A percentile compares a stretch with the other conserved stretches of the same genome.
phyloP scores from a whole-genome alignment of 345 rosid species.

The Brassica incana region DNA sequence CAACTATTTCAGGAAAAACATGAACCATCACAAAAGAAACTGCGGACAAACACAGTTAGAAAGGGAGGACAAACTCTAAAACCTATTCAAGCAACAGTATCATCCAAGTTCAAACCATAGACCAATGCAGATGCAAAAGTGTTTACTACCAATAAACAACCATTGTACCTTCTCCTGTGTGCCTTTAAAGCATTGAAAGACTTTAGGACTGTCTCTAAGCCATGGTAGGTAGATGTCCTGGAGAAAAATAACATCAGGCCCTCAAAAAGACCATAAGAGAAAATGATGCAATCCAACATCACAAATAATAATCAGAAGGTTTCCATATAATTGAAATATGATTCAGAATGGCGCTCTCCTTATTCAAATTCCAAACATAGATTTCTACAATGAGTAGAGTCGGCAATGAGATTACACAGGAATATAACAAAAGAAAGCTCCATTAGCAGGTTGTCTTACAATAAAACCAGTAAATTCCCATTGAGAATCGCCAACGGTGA shows the following conservation, averaged over 20 bases:
- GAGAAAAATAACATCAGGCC: slow-evolving; percentile 81
- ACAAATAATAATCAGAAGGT: background rate
- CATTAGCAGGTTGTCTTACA: slow-evolving; percentile 94
- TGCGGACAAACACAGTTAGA: background rate
- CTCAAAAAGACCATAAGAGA: slow-evolving; percentile 39
- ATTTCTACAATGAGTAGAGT: slow-evolving; percentile 52
- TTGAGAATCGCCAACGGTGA: slow-evolving; percentile 69
- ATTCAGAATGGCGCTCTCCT: slow-evolving; percentile 30
- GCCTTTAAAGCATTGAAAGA: slow-evolving; percentile 80
- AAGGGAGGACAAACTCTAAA: background rate
- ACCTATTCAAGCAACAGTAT: background rate
- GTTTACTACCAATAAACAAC: slow-evolving; percentile 69
- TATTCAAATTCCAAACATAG: slow-evolving; percentile 27
- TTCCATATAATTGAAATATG: background rate
- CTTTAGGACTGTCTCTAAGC: slow-evolving; percentile 81
- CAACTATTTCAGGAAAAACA: slow-evolving; percentile 36
- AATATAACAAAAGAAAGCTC: slow-evolving; percentile 48
- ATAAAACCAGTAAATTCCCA: slow-evolving; percentile 90
- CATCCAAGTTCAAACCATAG: background rate
- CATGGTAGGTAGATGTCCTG: slow-evolving; percentile 69
- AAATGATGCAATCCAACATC: slow-evolving; percentile 23
- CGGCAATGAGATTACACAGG: slow-evolving; percentile 52
- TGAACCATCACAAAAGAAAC: slow-evolving; percentile 54
- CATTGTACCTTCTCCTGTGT: slow-evolving; percentile 98
- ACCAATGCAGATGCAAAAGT: background rate